Evolutionary conservation across 495 filamentous ascomycete species (phyloP).

Genomic region (Cairneyella variabilis): DNA sequence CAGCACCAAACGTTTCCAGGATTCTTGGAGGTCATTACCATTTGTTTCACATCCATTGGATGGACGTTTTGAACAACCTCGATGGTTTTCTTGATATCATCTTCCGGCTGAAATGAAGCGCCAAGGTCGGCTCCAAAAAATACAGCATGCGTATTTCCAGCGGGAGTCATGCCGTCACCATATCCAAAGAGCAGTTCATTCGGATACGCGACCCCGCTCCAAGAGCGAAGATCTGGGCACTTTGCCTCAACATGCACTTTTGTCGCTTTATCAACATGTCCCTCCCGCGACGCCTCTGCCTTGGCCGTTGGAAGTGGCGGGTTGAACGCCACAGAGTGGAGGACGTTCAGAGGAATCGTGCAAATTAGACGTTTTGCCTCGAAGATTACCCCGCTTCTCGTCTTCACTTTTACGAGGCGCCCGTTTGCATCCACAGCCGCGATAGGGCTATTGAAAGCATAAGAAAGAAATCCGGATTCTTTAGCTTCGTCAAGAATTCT

Average conservation of each 20-base stretch:
- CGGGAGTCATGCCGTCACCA: slow-evolving; percentile 19
- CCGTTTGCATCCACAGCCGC: neutral
- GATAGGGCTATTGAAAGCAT: neutral
- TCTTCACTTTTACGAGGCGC: slow-evolving; percentile 14
- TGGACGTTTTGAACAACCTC: neutral
- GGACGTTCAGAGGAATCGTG: slow-evolving; percentile 28
- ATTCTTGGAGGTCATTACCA: too few relatives aligned
- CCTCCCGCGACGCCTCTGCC: slow-evolving; percentile 14
- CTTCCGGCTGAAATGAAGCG: slow-evolving; percentile 1
- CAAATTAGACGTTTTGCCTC: slow-evolving; percentile 19
- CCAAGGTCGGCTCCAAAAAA: slow-evolving; percentile 25
- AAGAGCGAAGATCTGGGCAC: neutral
- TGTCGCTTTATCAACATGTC: slow-evolving; percentile 24
- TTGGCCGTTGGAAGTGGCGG: slow-evolving; percentile 22
- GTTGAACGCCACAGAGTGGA: slow-evolving; percentile 23
- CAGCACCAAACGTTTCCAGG: too few relatives aligned
- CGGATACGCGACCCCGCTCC: neutral
- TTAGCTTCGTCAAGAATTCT: slow-evolving; percentile 15
- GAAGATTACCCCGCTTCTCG: slow-evolving; percentile 7
- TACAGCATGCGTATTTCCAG: slow-evolving; percentile 27
- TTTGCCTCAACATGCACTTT: slow-evolving; percentile 28
- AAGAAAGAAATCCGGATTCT: neutral
- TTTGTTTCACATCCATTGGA: neutral
- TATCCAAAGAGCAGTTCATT: slow-evolving; percentile 20
- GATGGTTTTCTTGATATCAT: slow-evolving; percentile 4